Evolutionary conservation across 177 flowering plant species (phyloP).

Genomic region (Tripterygium wilfordii): DNA sequence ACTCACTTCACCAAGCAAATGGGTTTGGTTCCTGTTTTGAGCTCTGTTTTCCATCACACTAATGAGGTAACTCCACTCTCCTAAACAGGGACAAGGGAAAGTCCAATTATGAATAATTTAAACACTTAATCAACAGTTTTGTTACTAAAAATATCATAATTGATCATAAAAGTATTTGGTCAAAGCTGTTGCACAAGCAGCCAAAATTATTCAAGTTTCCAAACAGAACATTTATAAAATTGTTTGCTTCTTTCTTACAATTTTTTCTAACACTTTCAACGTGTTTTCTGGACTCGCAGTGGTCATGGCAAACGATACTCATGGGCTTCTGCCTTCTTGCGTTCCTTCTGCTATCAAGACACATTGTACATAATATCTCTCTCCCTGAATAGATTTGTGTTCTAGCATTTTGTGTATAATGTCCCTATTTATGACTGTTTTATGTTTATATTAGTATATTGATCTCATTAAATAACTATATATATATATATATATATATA

Average conservation of each 20-base stretch:
- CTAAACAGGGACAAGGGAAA: not conserved
- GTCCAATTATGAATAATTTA: not conserved
- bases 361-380: constrained; percentile 43
- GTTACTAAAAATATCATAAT: not conserved
- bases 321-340: constrained; percentile 77
- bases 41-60: constrained; percentile 59
- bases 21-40: constrained; percentile 78
- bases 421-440: not conserved
- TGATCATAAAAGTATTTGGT: too few relatives aligned
- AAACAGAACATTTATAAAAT: not conserved
- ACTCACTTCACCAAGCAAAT: constrained; percentile 71
- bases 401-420: not conserved
- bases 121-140: not conserved
- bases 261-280: too few relatives aligned
- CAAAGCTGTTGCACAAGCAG: too few relatives aligned
- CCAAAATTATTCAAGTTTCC: not conserved
- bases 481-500: too few relatives aligned
- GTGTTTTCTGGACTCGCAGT: constrained; percentile 35
- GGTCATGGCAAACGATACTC: constrained; percentile 93
- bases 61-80: constrained; percentile 40
- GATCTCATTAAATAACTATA: too few relatives aligned
- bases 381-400: not conserved
- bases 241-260: not conserved
- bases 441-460: too few relatives aligned
- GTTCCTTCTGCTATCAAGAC: constrained; percentile 62